These are phyloP conservation scores for Mrakia hoshinonis DNA, from an alignment of 768 basidiomycete species.

Conservation along the genomic window DNA sequence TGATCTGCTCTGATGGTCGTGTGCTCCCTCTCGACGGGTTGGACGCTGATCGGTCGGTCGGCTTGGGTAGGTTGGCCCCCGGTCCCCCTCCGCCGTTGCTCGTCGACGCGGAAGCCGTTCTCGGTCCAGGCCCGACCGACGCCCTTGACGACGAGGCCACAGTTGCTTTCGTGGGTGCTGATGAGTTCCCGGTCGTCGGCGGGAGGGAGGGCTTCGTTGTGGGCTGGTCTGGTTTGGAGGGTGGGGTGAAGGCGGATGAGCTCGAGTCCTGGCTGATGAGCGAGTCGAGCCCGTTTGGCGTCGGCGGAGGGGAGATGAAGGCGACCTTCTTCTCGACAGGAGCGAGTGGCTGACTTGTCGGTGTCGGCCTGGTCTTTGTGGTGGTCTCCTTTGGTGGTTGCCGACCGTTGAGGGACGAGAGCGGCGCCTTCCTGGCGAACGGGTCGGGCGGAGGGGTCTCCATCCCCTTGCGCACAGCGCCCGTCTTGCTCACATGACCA, in stretches of 20 bases:
- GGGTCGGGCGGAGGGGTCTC: neutral
- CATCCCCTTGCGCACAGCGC: neutral
- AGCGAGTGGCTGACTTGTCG: no score
- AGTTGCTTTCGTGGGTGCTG: neutral
- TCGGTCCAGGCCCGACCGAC: neutral
- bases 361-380: neutral
- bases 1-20: neutral
- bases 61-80: neutral
- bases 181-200: neutral
- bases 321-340: conserved; percentile 62
- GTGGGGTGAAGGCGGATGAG: neutral
- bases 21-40: neutral
- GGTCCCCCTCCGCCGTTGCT: neutral
- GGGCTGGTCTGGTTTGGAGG: neutral
- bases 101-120: neutral
- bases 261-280: conserved; percentile 3
- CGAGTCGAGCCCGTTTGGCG: conserved; percentile 49
- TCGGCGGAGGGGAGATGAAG: conserved; percentile 72
- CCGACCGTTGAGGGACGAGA: conserved; percentile 6
- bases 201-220: neutral
- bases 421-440: neutral
- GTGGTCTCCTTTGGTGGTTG: neutral
- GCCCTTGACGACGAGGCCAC: neutral
- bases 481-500: neutral
- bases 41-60: conserved; percentile 5